Evolutionary conservation across 2,329 filamentous ascomycete species (phyloP).

Genomic region (Clarireedia paspali): DNA sequence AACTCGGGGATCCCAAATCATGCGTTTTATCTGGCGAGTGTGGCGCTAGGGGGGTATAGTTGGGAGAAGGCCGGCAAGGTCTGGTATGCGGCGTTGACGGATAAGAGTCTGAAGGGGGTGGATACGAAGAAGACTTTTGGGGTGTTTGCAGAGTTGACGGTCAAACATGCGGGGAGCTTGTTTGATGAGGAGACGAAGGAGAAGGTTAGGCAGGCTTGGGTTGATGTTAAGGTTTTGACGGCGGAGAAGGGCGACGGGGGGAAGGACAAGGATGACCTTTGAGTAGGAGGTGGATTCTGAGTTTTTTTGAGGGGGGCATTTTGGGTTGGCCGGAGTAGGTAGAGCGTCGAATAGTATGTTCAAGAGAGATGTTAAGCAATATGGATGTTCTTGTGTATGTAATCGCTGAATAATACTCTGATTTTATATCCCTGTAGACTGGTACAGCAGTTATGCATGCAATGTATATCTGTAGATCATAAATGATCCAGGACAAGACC

Average conservation of each 20-base stretch:
- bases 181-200: slow-evolving; percentile 6
- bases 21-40: slow-evolving; percentile 44
- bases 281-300: too few species aligned
- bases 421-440: too few species aligned
- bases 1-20: slow-evolving; percentile 51
- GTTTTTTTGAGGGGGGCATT: not conserved
- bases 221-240: not conserved
- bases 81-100: slow-evolving; percentile 19
- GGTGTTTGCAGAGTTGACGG: slow-evolving; percentile 1
- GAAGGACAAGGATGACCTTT: not conserved
- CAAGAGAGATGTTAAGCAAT: too few species aligned
- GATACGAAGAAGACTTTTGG: slow-evolving; percentile 1
- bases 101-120: not conserved
- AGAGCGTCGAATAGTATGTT: too few species aligned
- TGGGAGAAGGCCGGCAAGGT: slow-evolving; percentile 30
- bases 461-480: too few species aligned
- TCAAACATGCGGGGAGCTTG: slow-evolving; percentile 2
- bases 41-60: slow-evolving; percentile 42
- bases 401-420: too few species aligned
- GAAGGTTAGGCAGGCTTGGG: slow-evolving; percentile 10
- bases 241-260: not conserved
- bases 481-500: too few species aligned
- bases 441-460: too few species aligned
- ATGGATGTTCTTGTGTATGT: too few species aligned
- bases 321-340: not conserved